These are phyloP conservation scores for Nakazawaea populi DNA, from an alignment of 805 yeast genomes.

Conservation along the genomic window DNA sequence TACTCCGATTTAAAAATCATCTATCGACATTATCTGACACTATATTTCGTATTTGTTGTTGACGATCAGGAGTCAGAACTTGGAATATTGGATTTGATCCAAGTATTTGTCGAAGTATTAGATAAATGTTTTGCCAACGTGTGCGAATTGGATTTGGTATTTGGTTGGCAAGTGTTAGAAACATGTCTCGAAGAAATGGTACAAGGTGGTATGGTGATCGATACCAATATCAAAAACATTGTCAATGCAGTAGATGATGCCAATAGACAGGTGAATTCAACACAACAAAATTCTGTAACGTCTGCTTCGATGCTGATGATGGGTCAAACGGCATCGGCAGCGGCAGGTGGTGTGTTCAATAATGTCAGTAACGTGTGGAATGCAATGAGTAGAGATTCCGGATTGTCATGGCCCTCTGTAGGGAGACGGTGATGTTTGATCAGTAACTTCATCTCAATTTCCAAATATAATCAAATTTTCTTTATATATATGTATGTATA, in stretches of 20 bases:
- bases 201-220: constrained; percentile 98
- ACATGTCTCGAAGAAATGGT: constrained; percentile 87
- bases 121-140: constrained; percentile 92
- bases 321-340: background rate
- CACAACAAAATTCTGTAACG: constrained; percentile 4
- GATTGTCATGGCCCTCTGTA: constrained; percentile 4
- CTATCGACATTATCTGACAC: constrained; percentile 89
- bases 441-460: too few relatives aligned
- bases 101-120: constrained; percentile 92
- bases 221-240: constrained; percentile 75
- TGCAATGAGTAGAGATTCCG: constrained; percentile 8
- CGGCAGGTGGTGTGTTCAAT: constrained; percentile 16
- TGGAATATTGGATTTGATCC: constrained; percentile 90
- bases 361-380: constrained; percentile 17
- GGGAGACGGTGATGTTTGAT: background rate
- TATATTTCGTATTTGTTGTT: constrained; percentile 93
- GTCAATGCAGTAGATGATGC: constrained; percentile 81
- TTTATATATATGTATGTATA: background rate
- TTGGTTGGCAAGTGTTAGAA: constrained; percentile 96
- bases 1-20: constrained; percentile 79
- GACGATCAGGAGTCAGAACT: constrained; percentile 94
- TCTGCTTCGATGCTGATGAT: background rate
- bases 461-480: background rate
- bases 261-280: constrained; percentile 39
- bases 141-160: constrained; percentile 93